phyloP scores from a whole-genome alignment of 129 eudicot genomes.

The Artemisia argyi region DNA sequence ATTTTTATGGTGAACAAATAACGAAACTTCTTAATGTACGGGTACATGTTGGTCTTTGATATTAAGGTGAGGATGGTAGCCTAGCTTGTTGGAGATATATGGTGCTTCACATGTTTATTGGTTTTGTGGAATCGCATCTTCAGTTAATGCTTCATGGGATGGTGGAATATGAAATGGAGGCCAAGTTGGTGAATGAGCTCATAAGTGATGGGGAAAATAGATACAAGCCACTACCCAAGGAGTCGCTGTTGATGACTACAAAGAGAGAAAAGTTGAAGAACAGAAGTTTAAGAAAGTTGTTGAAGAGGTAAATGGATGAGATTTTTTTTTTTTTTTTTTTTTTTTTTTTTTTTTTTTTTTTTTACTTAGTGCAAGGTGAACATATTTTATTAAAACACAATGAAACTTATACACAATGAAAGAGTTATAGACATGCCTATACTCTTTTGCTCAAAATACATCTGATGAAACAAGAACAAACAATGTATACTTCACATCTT shows the following conservation, averaged over 20 bases:
- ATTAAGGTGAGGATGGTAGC: neutral
- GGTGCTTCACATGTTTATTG: neutral
- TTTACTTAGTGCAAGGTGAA: too few species aligned
- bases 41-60: neutral
- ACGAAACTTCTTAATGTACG: too few species aligned
- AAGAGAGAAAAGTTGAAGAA: neutral
- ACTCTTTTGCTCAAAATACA: too few species aligned
- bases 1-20: too few species aligned
- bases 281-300: constrained; percentile 1
- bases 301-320: too few species aligned
- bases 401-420: too few species aligned
- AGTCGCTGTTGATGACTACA: neutral
- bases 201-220: neutral
- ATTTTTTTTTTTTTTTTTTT: too few species aligned
- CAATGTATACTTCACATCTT: too few species aligned
- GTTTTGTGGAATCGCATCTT: neutral
- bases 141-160: neutral
- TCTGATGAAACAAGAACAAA: too few species aligned
- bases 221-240: neutral
- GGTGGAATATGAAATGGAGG: neutral
- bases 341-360: too few species aligned
- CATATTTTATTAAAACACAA: too few species aligned
- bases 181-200: neutral
- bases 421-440: too few species aligned
- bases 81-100: neutral